phyloP scores from a whole-genome alignment of 495 filamentous ascomycete species.

The Xylaria venustula region DNA sequence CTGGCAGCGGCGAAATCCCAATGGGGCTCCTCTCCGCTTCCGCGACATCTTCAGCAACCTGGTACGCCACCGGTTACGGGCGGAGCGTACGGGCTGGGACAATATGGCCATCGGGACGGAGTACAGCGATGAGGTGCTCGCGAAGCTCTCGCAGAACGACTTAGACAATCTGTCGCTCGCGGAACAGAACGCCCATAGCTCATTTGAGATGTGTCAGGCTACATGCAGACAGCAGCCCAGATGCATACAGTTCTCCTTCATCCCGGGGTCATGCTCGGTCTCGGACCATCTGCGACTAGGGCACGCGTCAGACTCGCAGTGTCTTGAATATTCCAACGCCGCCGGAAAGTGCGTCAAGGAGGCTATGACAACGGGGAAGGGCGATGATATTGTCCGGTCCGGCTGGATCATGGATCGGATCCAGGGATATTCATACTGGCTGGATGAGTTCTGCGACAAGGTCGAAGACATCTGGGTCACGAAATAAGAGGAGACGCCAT shows the following conservation, averaged over 20 bases:
- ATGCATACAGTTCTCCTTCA: slow-evolving; percentile 40
- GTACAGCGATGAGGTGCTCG: slow-evolving; percentile 13
- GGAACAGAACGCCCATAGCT: slow-evolving; percentile 18
- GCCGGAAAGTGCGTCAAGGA: slow-evolving; percentile 16
- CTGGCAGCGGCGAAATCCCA: slow-evolving; percentile 30
- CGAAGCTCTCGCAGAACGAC: slow-evolving; percentile 3
- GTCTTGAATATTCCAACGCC: slow-evolving; percentile 14
- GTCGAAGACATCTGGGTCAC: slow-evolving; percentile 8
- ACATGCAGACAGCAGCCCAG: slow-evolving; percentile 31
- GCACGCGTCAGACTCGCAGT: slow-evolving; percentile 6
- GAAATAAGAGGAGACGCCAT: not conserved
- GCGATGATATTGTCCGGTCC: slow-evolving; percentile 8
- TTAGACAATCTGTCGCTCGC: slow-evolving; percentile 33
- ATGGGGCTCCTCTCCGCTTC: slow-evolving; percentile 11
- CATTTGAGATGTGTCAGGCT: slow-evolving; percentile 29
- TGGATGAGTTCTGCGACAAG: slow-evolving; percentile 13
- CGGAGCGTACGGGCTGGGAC: slow-evolving; percentile 32
- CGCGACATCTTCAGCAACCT: slow-evolving; percentile 35
- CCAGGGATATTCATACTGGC: slow-evolving; percentile 10
- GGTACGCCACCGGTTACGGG: slow-evolving; percentile 21
- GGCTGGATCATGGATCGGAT: slow-evolving; percentile 18
- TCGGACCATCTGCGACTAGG: slow-evolving; percentile 20
- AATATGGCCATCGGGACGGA: slow-evolving; percentile 14
- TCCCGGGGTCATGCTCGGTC: slow-evolving; percentile 24
- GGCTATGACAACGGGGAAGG: slow-evolving; percentile 12